Percentiles rank a stretch among this genome's conserved stretches.
phyloP scores from a whole-genome alignment of 202 grass and related monocot species.

The Schoenoplectus tabernaemontani region DNA sequence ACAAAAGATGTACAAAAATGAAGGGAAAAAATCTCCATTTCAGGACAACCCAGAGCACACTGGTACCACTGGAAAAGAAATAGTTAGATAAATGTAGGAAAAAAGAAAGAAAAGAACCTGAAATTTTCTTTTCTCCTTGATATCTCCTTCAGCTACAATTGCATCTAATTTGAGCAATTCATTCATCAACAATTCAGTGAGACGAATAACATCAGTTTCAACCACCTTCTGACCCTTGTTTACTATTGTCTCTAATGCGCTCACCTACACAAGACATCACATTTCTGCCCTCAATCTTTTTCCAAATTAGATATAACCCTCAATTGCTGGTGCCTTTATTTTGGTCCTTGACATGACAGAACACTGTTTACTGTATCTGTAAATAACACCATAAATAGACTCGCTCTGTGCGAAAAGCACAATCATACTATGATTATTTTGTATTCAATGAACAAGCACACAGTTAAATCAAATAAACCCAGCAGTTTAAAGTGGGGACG shows the following conservation, averaged over 20 bases:
- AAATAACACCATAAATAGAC: not conserved
- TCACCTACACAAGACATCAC: constrained; percentile 37
- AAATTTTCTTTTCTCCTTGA: constrained; percentile 50
- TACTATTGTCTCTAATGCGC: constrained; percentile 62
- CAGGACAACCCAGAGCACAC: not conserved
- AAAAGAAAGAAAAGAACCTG: constrained; percentile 35
- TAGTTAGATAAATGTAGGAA: not conserved
- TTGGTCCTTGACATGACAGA: constrained; percentile 9
- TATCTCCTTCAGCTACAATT: constrained; percentile 55
- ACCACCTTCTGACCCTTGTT: constrained; percentile 59
- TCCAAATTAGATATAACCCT: not conserved
- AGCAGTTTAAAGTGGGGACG: not conserved
- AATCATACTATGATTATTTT: not conserved
- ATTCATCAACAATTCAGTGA: constrained; percentile 79
- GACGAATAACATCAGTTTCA: constrained; percentile 56
- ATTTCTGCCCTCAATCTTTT: not conserved
- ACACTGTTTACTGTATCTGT: not conserved
- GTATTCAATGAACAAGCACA: not conserved
- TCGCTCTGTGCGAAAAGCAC: not conserved
- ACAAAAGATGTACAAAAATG: not conserved
- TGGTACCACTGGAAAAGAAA: not conserved
- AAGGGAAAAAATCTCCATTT: not conserved
- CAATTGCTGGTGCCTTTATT: not conserved
- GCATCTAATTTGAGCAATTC: constrained; percentile 82
- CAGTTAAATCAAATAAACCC: not conserved